These are phyloP conservation scores for Hypsizygus marmoreus DNA, from an alignment of 768 basidiomycete genomes.

Conservation along the genomic window DNA sequence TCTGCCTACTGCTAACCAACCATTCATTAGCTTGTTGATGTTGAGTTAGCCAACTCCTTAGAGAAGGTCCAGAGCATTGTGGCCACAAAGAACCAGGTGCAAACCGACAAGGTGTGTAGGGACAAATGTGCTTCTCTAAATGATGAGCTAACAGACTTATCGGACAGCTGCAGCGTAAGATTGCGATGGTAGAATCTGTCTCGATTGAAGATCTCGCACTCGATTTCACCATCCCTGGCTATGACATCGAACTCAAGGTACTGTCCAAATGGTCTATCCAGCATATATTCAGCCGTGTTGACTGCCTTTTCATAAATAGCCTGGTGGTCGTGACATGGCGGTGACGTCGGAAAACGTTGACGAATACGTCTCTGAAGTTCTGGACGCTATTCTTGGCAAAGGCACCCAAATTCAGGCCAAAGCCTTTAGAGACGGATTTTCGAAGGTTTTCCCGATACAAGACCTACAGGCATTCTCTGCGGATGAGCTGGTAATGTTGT, in stretches of 20 bases:
- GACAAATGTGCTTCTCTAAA: background rate
- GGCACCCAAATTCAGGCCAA: conserved; percentile 79
- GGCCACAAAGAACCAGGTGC: conserved; percentile 37
- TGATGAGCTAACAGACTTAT: conserved; percentile 4
- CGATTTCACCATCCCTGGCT: conserved; percentile 96
- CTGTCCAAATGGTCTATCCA: no score
- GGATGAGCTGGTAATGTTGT: conserved; percentile 93
- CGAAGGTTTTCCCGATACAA: conserved; percentile 91
- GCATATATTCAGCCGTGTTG: background rate
- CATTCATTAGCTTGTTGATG: conserved; percentile 70
- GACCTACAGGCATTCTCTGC: conserved; percentile 92
- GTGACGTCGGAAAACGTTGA: conserved; percentile 89
- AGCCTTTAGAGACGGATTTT: conserved; percentile 94
- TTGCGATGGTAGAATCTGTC: conserved; percentile 59
- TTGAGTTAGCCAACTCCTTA: conserved; percentile 83
- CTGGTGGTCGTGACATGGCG: conserved; percentile 73
- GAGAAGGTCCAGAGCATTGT: conserved; percentile 75
- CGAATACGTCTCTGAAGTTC: conserved; percentile 84
- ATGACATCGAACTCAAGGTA: conserved; percentile 91
- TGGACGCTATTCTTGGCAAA: conserved; percentile 85
- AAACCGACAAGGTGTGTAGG: conserved; percentile 58
- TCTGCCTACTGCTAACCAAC: conserved; percentile 9
- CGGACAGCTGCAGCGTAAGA: conserved; percentile 53
- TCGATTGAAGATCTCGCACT: conserved; percentile 86
- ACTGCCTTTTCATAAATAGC: conserved; percentile 39